Base-by-base conservation (phyloP, 768 basidiomycete genomes). In the Hemileccinum rubropunctum region DNA sequence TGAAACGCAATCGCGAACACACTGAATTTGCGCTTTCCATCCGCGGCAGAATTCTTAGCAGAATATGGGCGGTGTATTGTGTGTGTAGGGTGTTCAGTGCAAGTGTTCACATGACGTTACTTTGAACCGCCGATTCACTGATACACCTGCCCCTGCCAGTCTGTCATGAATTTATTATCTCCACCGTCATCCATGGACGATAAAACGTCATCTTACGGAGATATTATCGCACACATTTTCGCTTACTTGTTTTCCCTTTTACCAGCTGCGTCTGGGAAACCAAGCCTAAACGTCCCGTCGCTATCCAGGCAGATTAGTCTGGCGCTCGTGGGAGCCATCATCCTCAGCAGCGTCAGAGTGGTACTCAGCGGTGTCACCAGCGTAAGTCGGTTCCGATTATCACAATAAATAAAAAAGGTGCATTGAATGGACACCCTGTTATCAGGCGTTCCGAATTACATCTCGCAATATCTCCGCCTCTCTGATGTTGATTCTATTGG, bases 391-490 rank as follows among this genome's bases (percentile, higher is more conserved):
- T 56, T 43, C 43, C 40, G 27, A 42, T 38, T 20, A 30, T 17
- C 36, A 15, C 26, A 38, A 27, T 37, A 28, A 41, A 17, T 45
- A 35, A 17, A 20, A 38, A 38, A 12, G 20, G 17, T 20, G 1
- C n/a, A 42, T 28, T 47, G 26, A 53, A 47, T 18, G 21, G 0
- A 3, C 15, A 30, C 15, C 32, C 42, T 13, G 7, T 45, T n/a
- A 39, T 37, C 53, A 85, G 85, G 74, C 72, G 0, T 69, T 89
- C 32, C 79, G 78, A 47, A 78, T 87, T 15, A 83, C 83, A 30
- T 86, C 82, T 57, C 76, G 81, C 30, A 87, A 79, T 46, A 73
- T 87, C 7, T 84, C 84, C 30, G 86, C 87, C 5, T 86, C 86
- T 5, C 69, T 92, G 36, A 85, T 92, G 78, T 65, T 92, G 21